A percentile compares a stretch with the other conserved stretches of the same genome.
Conservation (phyloP, 805 yeast genomes). For the Candida nonsorbophila region DNA sequence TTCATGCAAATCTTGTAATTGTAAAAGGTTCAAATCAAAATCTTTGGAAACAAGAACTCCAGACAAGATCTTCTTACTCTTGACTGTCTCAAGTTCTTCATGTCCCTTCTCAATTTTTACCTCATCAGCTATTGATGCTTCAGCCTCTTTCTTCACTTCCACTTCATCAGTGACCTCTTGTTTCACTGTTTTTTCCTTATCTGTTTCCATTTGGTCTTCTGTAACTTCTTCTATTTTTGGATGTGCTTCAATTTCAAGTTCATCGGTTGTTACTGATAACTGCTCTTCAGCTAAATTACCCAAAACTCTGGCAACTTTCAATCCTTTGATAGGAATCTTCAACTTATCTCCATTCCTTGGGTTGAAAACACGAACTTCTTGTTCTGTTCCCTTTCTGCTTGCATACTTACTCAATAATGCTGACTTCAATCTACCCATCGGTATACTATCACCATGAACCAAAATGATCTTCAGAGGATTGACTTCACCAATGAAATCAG, state of each 20-base stretch:
- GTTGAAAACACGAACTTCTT: slow-evolving; percentile 85
- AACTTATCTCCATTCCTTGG: slow-evolving; percentile 88
- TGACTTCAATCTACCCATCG: slow-evolving; percentile 97
- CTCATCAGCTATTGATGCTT: slow-evolving; percentile 2
- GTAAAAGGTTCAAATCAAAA: slow-evolving; percentile 78
- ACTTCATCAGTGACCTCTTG: slow-evolving; percentile 28
- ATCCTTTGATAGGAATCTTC: slow-evolving; percentile 71
- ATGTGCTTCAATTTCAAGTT: slow-evolving; percentile 53
- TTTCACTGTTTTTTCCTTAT: slow-evolving; percentile 13
- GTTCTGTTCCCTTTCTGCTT: slow-evolving; percentile 73
- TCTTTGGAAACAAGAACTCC: slow-evolving; percentile 91
- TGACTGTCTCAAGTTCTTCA: slow-evolving; percentile 8
- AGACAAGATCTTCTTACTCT: slow-evolving; percentile 41
- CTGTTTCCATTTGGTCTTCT: slow-evolving; percentile 9
- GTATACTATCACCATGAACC: slow-evolving; percentile 96
- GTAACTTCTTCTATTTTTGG: slow-evolving; percentile 28
- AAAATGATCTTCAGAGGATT: slow-evolving; percentile 81
- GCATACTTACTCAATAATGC: slow-evolving; percentile 86
- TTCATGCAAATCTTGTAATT: slow-evolving; percentile 83
- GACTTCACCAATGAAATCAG: slow-evolving; percentile 84
- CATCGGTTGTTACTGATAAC: slow-evolving; percentile 32
- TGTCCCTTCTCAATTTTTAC: slow-evolving; percentile 4
- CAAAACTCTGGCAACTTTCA: slow-evolving; percentile 72
- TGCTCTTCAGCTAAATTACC: slow-evolving; percentile 49
- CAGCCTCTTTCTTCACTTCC: slow-evolving; percentile 6